A percentile compares a stretch with the other conserved stretches of the same genome.
Evolutionary conservation across 1,284 basidiomycete species (phyloP).

Genomic region (Tetrapyrgos nigripes): DNA sequence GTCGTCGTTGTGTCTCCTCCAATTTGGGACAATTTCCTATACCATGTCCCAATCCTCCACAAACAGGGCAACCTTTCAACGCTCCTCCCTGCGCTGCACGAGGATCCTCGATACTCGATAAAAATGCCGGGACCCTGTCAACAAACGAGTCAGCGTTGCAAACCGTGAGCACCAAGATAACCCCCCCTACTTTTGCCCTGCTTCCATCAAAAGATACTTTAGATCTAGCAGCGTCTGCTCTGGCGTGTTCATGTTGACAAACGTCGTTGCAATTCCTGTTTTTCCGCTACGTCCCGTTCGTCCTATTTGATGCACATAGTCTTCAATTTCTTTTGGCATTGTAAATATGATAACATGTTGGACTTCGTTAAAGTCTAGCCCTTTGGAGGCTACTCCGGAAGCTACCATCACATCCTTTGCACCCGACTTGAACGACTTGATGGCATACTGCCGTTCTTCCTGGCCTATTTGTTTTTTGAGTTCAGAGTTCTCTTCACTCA

Average conservation of each 20-base stretch:
- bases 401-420: slow-evolving; percentile 99
- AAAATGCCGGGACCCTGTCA: slow-evolving; percentile 92
- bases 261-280: slow-evolving; percentile 99
- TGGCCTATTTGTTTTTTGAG: slow-evolving; percentile 68
- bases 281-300: slow-evolving; percentile 97
- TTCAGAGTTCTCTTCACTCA: neutral
- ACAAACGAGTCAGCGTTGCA: slow-evolving; percentile 14
- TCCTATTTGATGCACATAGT: slow-evolving; percentile 98
- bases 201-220: slow-evolving; percentile 97
- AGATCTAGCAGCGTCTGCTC: slow-evolving; percentile 97
- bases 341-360: slow-evolving; percentile 98
- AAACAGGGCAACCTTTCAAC: slow-evolving; percentile 91
- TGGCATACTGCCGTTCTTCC: slow-evolving; percentile 99
- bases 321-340: slow-evolving; percentile 99
- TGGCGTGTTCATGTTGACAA: slow-evolving; percentile 96
- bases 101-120: slow-evolving; percentile 92
- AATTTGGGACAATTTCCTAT: slow-evolving; percentile 96
- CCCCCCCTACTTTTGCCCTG: slow-evolving; percentile 86
- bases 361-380: slow-evolving; percentile 98
- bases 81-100: slow-evolving; percentile 78
- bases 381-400: slow-evolving; percentile 96
- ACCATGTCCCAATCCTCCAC: slow-evolving; percentile 95
- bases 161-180: neutral
- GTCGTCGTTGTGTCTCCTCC: slow-evolving; percentile 90
- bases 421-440: slow-evolving; percentile 95